Evolutionary conservation across 2,329 filamentous ascomycete genomes (phyloP), one percentile per base, ranked within the genome.

Genomic region (Fusarium zealandicum): DNA sequence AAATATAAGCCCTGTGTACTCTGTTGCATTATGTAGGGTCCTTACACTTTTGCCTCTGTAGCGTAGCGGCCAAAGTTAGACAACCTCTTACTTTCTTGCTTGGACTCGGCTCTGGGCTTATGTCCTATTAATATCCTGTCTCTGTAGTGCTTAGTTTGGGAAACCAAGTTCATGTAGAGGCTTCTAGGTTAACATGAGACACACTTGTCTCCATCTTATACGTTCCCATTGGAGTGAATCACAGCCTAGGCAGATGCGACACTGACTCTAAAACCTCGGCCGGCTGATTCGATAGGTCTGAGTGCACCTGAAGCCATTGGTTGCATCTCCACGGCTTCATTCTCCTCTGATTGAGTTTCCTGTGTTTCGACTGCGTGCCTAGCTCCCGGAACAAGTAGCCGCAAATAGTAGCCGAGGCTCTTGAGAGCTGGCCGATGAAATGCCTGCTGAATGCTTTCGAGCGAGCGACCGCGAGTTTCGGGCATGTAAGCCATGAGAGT

Each of bases 401-500:
- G 17, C 5, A 36, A 6, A 36, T 36, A 36, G 16, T 36, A 16
- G 11, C 16, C 12, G 3, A 36, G 17, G 13, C 17, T 18, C 33
- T 36, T 36, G 10, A 20, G 17, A 36, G 33, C 17, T 12, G 33
- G 33, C 10, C 16, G 33, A 22, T 42, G 20, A n/a, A 41, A 42
- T 12, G 39, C 39, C n/a, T 31, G 27, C 25, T 52, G 49, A 13
- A 52, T 52, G 16, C 31, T 46, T 12, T 45, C 35, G 6, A 52
- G 41, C 13, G 49, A 46, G 1, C 46, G 45, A 30, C 76, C 75
- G 9, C 70, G 64, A 1, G 75, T 78, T 68, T 78, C 76, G 5
- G 63, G 64, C 75, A 78, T 77, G 61, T 67, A 70, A 3, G 73
- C 30, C 18, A 66, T 65, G 16, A 72, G 69, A 11, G 72, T 63